Conservation (phyloP, 768 basidiomycete genomes). For the Sutorius australiensis region DNA sequence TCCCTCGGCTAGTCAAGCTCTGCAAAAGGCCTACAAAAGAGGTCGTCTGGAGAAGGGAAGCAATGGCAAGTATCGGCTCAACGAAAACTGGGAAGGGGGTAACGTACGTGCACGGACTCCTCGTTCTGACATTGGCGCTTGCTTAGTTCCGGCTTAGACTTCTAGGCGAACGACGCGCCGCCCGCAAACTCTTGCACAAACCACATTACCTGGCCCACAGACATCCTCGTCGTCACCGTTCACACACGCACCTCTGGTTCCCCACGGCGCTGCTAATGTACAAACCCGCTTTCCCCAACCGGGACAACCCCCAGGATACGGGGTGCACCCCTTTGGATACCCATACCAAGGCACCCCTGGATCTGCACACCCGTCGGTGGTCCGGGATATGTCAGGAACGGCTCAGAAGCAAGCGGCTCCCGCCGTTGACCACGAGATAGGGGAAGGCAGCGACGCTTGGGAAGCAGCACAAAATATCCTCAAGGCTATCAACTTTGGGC, state of each 20-base stretch:
- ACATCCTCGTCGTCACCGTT: conserved; percentile 47
- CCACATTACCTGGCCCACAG: conserved; percentile 29
- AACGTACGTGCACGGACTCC: conserved; percentile 47
- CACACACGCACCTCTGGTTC: conserved; percentile 49
- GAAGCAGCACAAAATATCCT: conserved; percentile 76
- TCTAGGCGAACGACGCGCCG: conserved; percentile 75
- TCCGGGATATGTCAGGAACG: conserved; percentile 1
- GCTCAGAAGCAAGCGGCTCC: conserved; percentile 13
- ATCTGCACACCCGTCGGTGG: neutral
- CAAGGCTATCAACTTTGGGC: conserved; percentile 71
- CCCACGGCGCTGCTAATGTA: conserved; percentile 30
- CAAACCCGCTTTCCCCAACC: conserved; percentile 35
- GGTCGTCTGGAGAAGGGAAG: conserved; percentile 74
- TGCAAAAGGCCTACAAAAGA: conserved; percentile 81
- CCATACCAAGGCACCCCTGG: conserved; percentile 23
- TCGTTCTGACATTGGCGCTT: neutral
- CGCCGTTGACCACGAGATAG: conserved; percentile 30
- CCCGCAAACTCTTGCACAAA: conserved; percentile 51
- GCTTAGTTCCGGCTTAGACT: conserved; percentile 43
- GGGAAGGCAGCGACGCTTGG: conserved; percentile 59
- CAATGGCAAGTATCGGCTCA: conserved; percentile 73
- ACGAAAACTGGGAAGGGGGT: conserved; percentile 76
- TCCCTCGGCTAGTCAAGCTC: conserved; percentile 83
- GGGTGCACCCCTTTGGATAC: conserved; percentile 40
- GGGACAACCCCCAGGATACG: conserved; percentile 34